These are phyloP conservation scores for Coniella vitis DNA, from an alignment of 2,329 filamentous ascomycete genomes.

Conservation along the genomic window DNA sequence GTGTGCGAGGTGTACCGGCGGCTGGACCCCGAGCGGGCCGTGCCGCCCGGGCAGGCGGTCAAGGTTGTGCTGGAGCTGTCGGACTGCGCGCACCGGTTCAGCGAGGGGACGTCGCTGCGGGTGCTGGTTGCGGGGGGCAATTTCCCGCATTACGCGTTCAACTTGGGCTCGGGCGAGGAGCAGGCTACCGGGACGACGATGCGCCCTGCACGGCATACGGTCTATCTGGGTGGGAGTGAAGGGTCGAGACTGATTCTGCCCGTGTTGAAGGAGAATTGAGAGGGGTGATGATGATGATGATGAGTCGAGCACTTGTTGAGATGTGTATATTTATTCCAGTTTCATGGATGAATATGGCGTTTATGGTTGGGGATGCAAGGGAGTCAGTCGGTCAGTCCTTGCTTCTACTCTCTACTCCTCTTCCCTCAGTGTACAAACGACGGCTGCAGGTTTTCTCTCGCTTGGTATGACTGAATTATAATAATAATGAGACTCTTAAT, in stretches of 20 bases:
- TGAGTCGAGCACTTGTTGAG: too few relatives aligned
- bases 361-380: too few relatives aligned
- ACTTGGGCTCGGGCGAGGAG: slow-evolving; percentile 19
- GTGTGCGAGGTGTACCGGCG: slow-evolving; percentile 19
- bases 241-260: slow-evolving; percentile 10
- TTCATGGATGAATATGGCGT: too few relatives aligned
- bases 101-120: slow-evolving; percentile 18
- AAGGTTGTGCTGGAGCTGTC: slow-evolving; percentile 15
- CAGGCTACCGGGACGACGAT: slow-evolving; percentile 15
- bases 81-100: slow-evolving; percentile 20
- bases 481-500: too few relatives aligned
- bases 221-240: slow-evolving; percentile 1
- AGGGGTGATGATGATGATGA: too few relatives aligned
- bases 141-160: slow-evolving; percentile 17
- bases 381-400: too few relatives aligned
- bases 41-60: neutral
- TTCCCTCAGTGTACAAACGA: too few relatives aligned
- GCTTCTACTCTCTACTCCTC: too few relatives aligned
- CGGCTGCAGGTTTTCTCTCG: too few relatives aligned
- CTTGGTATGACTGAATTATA: too few relatives aligned
- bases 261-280: neutral
- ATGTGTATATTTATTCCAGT: too few relatives aligned
- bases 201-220: slow-evolving; percentile 12
- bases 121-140: slow-evolving; percentile 20
- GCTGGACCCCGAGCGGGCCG: slow-evolving; percentile 12